Evolutionary conservation across 2,329 filamentous ascomycete species (phyloP).

Genomic region (Cytospora leucostoma): DNA sequence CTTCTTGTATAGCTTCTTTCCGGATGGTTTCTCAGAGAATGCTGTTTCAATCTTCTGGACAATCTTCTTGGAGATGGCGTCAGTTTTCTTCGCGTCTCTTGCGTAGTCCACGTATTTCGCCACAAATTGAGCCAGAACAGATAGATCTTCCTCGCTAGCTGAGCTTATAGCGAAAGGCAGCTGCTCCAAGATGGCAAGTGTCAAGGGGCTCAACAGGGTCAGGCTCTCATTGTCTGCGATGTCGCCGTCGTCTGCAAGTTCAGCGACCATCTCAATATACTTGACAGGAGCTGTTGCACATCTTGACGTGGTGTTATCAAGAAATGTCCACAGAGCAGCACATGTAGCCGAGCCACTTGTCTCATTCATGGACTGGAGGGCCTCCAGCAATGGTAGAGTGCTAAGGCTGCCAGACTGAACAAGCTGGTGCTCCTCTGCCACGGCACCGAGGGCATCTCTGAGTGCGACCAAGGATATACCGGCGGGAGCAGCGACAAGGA

Average conservation of each 20-base stretch:
- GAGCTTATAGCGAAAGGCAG: conserved; percentile 66
- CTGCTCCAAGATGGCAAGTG: conserved; percentile 74
- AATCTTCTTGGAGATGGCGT: conserved; percentile 2
- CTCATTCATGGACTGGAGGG: conserved; percentile 35
- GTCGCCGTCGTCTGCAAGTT: conserved; percentile 43
- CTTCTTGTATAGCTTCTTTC: conserved; percentile 24
- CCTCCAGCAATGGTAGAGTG: conserved; percentile 49
- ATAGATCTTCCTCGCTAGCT: conserved; percentile 44
- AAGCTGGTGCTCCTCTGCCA: conserved; percentile 68
- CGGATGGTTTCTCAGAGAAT: conserved; percentile 22
- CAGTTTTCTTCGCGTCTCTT: conserved; percentile 51
- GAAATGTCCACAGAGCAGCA: conserved; percentile 61
- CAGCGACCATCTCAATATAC: conserved; percentile 72
- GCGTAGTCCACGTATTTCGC: conserved; percentile 58
- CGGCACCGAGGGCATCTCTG: conserved; percentile 57
- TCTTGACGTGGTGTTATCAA: conserved; percentile 81
- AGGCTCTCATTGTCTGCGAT: conserved; percentile 36
- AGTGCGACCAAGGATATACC: conserved; percentile 54
- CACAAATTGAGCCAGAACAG: conserved; percentile 59
- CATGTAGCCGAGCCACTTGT: conserved; percentile 32
- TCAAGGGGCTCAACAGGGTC: conserved; percentile 60
- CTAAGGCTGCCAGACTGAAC: conserved; percentile 42
- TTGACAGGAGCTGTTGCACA: conserved; percentile 77
- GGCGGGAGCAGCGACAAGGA: conserved; percentile 52
- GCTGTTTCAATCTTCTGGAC: conserved; percentile 17